Percentiles rank a stretch among this genome's conserved stretches.
Conservation (phyloP, 2,329 filamentous ascomycete species). For the Chaetomiaceae sp. region DNA sequence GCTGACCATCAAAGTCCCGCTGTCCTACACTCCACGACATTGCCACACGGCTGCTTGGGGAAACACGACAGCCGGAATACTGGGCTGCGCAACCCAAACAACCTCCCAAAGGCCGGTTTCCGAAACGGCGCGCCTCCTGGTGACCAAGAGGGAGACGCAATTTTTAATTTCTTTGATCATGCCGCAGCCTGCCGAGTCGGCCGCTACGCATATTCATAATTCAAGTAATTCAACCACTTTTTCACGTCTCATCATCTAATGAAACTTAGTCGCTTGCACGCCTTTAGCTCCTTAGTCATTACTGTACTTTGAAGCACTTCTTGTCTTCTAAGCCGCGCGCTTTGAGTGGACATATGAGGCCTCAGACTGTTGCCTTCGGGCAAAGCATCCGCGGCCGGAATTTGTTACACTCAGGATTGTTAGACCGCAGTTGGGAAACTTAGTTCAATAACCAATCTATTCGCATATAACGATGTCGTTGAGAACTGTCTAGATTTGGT, state of each 20-base stretch:
- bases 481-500: too few relatives aligned
- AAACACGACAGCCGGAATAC: neutral
- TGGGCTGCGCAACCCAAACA: neutral
- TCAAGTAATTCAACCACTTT: too few relatives aligned
- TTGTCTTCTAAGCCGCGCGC: neutral
- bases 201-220: neutral
- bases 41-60: neutral
- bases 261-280: too few relatives aligned
- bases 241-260: too few relatives aligned
- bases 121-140: neutral
- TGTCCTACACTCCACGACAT: neutral
- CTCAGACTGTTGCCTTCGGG: neutral
- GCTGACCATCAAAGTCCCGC: too few relatives aligned
- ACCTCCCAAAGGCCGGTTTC: neutral
- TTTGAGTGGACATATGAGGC: too few relatives aligned
- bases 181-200: neutral
- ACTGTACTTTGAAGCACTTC: neutral
- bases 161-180: too few relatives aligned
- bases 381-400: neutral
- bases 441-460: too few relatives aligned
- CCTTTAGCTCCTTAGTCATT: neutral
- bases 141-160: neutral
- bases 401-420: neutral
- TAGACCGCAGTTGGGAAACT: too few relatives aligned
- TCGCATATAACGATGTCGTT: too few relatives aligned